phyloP scores from a whole-genome alignment of 2,329 filamentous ascomycete species.

The Penicillium sp. region DNA sequence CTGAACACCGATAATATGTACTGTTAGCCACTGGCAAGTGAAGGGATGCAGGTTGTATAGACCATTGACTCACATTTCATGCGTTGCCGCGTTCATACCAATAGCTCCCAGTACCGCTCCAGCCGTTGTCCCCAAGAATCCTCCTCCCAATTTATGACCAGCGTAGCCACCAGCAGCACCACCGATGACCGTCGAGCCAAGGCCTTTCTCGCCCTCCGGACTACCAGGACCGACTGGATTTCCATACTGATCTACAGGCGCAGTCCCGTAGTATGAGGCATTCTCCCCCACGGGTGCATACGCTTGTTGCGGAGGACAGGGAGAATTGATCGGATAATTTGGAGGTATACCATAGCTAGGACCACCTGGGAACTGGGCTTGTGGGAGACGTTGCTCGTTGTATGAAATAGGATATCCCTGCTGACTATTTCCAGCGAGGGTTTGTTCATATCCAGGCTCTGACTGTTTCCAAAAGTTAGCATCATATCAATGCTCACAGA shows the following conservation, averaged over 20 bases:
- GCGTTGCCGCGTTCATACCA: conserved; percentile 32
- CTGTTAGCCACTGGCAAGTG: background rate
- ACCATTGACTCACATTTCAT: conserved; percentile 32
- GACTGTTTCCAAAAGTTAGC: background rate
- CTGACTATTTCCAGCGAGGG: background rate
- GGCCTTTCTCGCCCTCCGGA: conserved; percentile 38
- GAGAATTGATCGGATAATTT: background rate
- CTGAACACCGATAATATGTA: background rate
- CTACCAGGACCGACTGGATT: conserved; percentile 10
- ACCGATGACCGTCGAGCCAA: conserved; percentile 43
- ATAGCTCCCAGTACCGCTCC: conserved; percentile 39
- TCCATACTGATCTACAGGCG: background rate
- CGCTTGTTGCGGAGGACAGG: background rate
- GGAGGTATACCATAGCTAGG: background rate
- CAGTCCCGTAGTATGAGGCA: background rate
- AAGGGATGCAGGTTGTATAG: background rate
- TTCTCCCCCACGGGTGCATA: background rate
- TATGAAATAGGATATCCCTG: background rate
- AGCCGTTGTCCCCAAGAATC: conserved; percentile 36
- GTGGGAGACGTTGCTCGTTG: background rate
- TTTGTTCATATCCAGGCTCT: background rate
- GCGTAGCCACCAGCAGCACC: conserved; percentile 42
- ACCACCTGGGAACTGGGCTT: background rate
- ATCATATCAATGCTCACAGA: background rate
- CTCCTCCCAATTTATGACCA: conserved; percentile 41